Conservation (phyloP, 2,329 filamentous ascomycete genomes). For the Pezicula radicicola region DNA sequence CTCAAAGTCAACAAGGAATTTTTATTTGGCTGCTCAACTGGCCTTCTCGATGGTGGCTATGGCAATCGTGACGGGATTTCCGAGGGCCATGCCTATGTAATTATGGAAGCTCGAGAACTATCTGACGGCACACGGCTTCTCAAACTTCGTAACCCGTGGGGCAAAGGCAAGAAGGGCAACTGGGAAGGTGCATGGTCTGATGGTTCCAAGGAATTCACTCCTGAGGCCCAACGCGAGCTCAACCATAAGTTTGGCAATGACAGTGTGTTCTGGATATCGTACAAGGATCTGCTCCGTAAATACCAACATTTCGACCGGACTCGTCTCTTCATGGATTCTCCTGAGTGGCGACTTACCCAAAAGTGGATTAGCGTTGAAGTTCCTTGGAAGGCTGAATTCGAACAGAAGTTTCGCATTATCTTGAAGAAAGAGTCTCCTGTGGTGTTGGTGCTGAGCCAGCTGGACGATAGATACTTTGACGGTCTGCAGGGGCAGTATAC, state of each 20-base stretch:
- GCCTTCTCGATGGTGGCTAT: slow-evolving; percentile 60
- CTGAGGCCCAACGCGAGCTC: slow-evolving; percentile 54
- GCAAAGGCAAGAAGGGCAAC: slow-evolving; percentile 51
- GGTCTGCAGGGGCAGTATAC: slow-evolving; percentile 57
- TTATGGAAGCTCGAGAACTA: slow-evolving; percentile 54
- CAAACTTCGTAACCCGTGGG: slow-evolving; percentile 60
- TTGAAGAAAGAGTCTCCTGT: slow-evolving; percentile 54
- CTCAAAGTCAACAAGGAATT: slow-evolving; percentile 79
- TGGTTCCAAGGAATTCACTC: slow-evolving; percentile 59
- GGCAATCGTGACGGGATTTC: slow-evolving; percentile 57
- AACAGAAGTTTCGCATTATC: slow-evolving; percentile 58
- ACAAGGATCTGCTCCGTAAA: slow-evolving; percentile 59
- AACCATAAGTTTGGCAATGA: slow-evolving; percentile 58
- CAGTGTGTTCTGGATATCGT: slow-evolving; percentile 63
- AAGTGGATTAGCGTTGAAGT: slow-evolving; percentile 62
- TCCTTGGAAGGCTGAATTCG: slow-evolving; percentile 59
- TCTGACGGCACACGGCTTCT: slow-evolving; percentile 52
- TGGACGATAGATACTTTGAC: slow-evolving; percentile 60
- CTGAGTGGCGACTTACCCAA: slow-evolving; percentile 55
- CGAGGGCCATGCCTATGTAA: slow-evolving; percentile 57
- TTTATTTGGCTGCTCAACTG: slow-evolving; percentile 68
- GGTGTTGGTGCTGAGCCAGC: slow-evolving; percentile 58
- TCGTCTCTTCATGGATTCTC: slow-evolving; percentile 52
- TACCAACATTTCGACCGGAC: slow-evolving; percentile 61
- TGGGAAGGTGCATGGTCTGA: slow-evolving; percentile 59